Evolutionary conservation across 2,329 filamentous ascomycete species (phyloP).

Genomic region (Pyrenophora seminiperda): DNA sequence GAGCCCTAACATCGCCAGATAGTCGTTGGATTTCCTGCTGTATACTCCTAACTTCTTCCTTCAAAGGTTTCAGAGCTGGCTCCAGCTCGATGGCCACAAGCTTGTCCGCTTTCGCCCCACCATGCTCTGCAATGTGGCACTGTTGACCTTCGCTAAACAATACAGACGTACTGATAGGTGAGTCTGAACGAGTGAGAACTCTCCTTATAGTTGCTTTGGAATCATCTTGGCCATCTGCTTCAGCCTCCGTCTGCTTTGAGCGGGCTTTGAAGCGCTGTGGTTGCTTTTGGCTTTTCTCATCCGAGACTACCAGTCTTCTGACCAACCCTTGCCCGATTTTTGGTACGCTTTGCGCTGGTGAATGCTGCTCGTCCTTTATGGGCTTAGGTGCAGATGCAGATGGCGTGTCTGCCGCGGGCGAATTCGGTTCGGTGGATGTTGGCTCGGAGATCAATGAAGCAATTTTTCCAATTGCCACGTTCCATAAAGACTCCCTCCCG

Average conservation of each 20-base stretch:
- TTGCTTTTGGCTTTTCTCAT: not conserved
- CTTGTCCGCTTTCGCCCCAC: not conserved
- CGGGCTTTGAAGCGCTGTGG: not conserved
- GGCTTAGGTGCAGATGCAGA: not conserved
- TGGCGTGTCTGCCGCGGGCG: not conserved
- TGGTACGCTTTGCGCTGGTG: not conserved
- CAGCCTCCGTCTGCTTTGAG: no score
- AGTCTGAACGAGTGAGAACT: no score
- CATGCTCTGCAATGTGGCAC: not conserved
- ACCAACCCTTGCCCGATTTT: no score
- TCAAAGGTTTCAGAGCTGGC: not conserved
- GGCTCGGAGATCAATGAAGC: not conserved
- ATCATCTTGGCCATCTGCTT: not conserved
- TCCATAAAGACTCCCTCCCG: constrained; percentile 11
- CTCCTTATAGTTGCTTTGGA: not conserved
- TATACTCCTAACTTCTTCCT: constrained; percentile 1
- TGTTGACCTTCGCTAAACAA: no score
- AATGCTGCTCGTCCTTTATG: not conserved
- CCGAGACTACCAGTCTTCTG: no score
- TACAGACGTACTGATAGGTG: no score
- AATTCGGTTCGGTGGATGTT: not conserved
- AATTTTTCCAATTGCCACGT: not conserved
- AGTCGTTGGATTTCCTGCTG: constrained; percentile 21
- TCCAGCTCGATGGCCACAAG: not conserved
- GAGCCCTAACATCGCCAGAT: constrained; percentile 18